phyloP scores from a whole-genome alignment of 345 rosid species.

The Draba incana region DNA sequence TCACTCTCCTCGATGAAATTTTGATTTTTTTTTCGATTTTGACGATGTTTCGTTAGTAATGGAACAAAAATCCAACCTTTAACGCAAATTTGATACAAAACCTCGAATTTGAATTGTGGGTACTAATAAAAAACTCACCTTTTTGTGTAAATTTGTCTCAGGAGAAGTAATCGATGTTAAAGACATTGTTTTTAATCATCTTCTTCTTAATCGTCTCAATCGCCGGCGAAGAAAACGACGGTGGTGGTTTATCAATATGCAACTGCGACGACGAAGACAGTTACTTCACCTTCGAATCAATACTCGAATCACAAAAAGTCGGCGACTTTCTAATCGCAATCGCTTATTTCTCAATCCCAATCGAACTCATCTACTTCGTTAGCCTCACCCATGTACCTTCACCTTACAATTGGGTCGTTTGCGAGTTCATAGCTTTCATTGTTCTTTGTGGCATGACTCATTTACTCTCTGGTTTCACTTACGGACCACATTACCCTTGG shows the following conservation, averaged over 20 bases:
- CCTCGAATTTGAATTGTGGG: slow-evolving; percentile 2
- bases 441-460: slow-evolving; percentile 96
- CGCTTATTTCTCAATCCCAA: slow-evolving; percentile 89
- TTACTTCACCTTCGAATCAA: slow-evolving; percentile 61
- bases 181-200: slow-evolving; percentile 48
- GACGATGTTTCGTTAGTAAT: neutral
- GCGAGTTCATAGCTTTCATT: slow-evolving; percentile 91
- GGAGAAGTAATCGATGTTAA: slow-evolving; percentile 53
- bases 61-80: slow-evolving; percentile 4
- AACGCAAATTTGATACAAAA: neutral
- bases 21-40: slow-evolving; percentile 19
- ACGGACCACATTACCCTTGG: slow-evolving; percentile 72
- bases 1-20: slow-evolving; percentile 5
- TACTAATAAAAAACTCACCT: neutral
- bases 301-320: slow-evolving; percentile 72
- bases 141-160: neutral
- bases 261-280: slow-evolving; percentile 91
- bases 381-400: slow-evolving; percentile 83
- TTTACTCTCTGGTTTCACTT: slow-evolving; percentile 86
- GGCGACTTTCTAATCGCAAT: slow-evolving; percentile 89
- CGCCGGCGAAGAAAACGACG: slow-evolving; percentile 51
- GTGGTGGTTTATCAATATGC: slow-evolving; percentile 52
- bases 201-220: slow-evolving; percentile 38
- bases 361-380: slow-evolving; percentile 87
- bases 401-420: slow-evolving; percentile 89